A percentile compares a stretch with the other conserved stretches of the same genome.
Conservation (phyloP, 2,329 filamentous ascomycete genomes). For the Fusarium sp. region DNA sequence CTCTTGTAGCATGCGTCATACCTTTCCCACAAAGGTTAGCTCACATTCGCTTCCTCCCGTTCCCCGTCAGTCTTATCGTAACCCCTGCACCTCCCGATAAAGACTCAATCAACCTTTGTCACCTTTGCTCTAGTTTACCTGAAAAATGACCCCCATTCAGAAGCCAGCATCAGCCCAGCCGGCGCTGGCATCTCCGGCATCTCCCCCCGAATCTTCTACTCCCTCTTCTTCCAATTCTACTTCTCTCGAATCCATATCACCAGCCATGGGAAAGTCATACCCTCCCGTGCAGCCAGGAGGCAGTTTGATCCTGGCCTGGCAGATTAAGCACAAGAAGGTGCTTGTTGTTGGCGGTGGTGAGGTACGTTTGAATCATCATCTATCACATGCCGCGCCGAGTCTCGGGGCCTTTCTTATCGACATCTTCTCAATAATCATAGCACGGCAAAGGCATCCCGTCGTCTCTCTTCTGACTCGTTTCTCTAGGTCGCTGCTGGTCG, state of each 20-base stretch:
- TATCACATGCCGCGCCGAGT: constrained; percentile 22
- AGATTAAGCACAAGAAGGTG: constrained; percentile 87
- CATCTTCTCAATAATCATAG: constrained; percentile 7
- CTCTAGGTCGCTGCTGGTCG: constrained; percentile 90
- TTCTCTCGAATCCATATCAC: constrained; percentile 13
- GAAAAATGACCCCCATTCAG: constrained; percentile 43
- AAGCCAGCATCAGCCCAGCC: constrained; percentile 38
- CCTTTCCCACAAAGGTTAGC: constrained; percentile 20
- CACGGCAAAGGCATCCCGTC: not conserved
- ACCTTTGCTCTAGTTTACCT: constrained; percentile 27
- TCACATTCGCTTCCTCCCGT: constrained; percentile 37
- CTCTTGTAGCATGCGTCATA: constrained; percentile 22
- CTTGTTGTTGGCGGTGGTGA: constrained; percentile 96
- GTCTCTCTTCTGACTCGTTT: constrained; percentile 4
- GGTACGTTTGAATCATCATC: constrained; percentile 62
- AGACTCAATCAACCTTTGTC: constrained; percentile 28
- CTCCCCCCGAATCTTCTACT: constrained; percentile 33
- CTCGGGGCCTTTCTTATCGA: constrained; percentile 7
- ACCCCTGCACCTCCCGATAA: constrained; percentile 33
- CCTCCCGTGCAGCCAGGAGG: constrained; percentile 89
- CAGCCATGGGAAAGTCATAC: constrained; percentile 62
- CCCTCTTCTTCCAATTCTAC: constrained; percentile 23
- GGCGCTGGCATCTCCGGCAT: constrained; percentile 41
- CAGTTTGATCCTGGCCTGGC: constrained; percentile 95
- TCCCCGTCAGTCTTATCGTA: constrained; percentile 35